A percentile compares a stretch with the other conserved stretches of the same genome.
Conservation (phyloP, 2,329 filamentous ascomycete species). For the Pestalotiopsis sp. region DNA sequence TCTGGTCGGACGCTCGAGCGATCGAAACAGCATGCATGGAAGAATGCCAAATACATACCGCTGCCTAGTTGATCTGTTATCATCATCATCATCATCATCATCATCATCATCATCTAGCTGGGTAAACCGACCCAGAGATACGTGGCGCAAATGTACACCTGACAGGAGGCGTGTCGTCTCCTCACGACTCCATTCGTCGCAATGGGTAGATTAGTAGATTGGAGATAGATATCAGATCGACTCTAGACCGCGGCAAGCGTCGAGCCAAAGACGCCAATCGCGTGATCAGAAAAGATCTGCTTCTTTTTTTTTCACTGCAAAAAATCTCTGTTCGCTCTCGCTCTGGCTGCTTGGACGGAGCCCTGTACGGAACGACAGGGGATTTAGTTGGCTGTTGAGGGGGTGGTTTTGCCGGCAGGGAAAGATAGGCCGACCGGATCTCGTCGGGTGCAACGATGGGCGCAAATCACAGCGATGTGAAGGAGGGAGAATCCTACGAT, state of each 20-base stretch:
- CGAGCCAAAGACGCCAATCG: background rate
- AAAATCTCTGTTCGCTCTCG: background rate
- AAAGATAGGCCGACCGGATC: conserved; percentile 11
- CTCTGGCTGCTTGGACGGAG: background rate
- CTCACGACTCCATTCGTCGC: background rate
- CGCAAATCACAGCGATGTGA: background rate
- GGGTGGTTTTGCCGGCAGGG: conserved; percentile 4
- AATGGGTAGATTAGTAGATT: background rate
- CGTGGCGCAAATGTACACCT: background rate
- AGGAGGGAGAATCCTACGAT: background rate
- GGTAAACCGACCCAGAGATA: background rate
- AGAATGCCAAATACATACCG: too few relatives aligned
- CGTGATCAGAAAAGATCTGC: background rate
- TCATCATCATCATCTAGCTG: background rate
- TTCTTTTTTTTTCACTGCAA: background rate
- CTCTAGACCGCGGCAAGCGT: background rate
- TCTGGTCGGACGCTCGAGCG: background rate
- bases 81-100: background rate
- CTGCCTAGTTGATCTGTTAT: background rate
- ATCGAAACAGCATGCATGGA: background rate
- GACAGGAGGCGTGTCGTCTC: background rate
- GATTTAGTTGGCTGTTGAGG: background rate
- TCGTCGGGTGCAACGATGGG: conserved; percentile 5
- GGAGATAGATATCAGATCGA: background rate
- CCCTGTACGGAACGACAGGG: background rate